These are phyloP conservation scores for Penicillium chermesinum DNA, from an alignment of 495 filamentous ascomycete genomes.

Conservation along the genomic window DNA sequence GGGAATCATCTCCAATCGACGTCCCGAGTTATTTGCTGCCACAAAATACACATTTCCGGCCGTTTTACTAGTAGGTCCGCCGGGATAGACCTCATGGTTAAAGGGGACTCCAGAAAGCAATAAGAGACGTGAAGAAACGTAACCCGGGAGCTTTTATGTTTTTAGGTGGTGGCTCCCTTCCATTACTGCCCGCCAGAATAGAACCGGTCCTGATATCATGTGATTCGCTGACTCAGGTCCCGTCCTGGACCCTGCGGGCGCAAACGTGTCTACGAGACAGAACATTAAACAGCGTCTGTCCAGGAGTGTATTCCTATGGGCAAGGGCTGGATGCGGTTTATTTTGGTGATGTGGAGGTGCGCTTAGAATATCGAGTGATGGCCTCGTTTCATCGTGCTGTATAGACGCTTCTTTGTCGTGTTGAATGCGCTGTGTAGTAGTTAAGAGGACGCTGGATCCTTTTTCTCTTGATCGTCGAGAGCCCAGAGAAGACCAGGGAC, in stretches of 20 bases:
- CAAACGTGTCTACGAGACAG: not conserved
- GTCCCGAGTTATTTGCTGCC: not conserved
- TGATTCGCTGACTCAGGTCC: slow-evolving; percentile 33
- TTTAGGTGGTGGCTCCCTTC: slow-evolving; percentile 34
- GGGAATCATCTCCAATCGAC: slow-evolving; percentile 3
- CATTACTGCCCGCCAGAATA: slow-evolving; percentile 28
- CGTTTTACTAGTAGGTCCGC: not conserved
- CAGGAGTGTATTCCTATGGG: too few species aligned
- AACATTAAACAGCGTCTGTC: too few species aligned
- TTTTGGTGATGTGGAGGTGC: too few species aligned
- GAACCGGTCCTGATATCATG: slow-evolving; percentile 34
- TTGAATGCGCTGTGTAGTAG: too few species aligned
- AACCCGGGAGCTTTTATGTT: slow-evolving; percentile 20
- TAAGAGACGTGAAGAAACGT: slow-evolving; percentile 18
- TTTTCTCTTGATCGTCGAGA: too few species aligned
- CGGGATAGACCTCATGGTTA: slow-evolving; percentile 10
- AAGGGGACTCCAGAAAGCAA: slow-evolving; percentile 27
- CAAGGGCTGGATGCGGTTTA: too few species aligned
- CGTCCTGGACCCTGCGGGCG: not conserved
- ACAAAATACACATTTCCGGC: not conserved
- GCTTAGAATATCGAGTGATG: too few species aligned
- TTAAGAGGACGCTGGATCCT: too few species aligned
- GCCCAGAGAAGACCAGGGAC: too few species aligned
- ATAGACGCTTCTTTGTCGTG: too few species aligned
- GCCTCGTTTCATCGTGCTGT: too few species aligned